Evolutionary conservation across 2,329 filamentous ascomycete species (phyloP), one percentile per base, ranked within the genome.

Genomic region (Clarireedia monteithiana): DNA sequence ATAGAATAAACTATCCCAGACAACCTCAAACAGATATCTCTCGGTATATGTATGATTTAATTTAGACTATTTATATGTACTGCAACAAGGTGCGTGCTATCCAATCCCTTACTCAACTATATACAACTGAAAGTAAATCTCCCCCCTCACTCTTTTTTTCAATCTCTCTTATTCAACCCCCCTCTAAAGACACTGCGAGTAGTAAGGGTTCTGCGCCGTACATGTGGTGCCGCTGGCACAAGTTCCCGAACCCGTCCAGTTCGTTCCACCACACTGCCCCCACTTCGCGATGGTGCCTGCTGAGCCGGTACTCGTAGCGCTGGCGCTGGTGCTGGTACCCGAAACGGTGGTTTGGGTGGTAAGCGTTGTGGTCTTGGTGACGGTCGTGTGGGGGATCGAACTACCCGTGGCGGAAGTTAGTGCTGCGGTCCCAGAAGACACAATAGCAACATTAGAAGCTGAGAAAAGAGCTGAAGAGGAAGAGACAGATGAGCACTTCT

Each of bases 221-320:
- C 66, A 68, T 6, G 57, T 62, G 4, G 59, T 60, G 1, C 65
- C 66, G 15, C 52, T 55, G 50, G 60, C 63, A 61, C 66, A 68
- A 46, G 57, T 54, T 3, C 60, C 60, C 12, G 50, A 49, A 1
- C 66, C 66, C 0, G 59, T 63, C 64, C 64, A 68, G 0, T 55
- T 58, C 20, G 5, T 24, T 2, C 66, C 66, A 14, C 63, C 66
- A 56, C 66, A 67, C 53, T 67, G 62, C 2, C 26, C 15, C 34
- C 59, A 67, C 53, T 61, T 61, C 2, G 56, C 26, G 4, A 65
- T 48, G 2, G 40, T 53, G 1, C 62, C 62, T 5, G 48, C 49
- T 5, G 51, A 17, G 2, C 42, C 23, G 6, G 24, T 54, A 17
- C 26, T 26, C 36, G 59, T 46, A 23, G 52, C 54, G 15, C 53